phyloP scores from a whole-genome alignment of 352 stramenopile genomes.

The Globisporangium cystogenes region DNA sequence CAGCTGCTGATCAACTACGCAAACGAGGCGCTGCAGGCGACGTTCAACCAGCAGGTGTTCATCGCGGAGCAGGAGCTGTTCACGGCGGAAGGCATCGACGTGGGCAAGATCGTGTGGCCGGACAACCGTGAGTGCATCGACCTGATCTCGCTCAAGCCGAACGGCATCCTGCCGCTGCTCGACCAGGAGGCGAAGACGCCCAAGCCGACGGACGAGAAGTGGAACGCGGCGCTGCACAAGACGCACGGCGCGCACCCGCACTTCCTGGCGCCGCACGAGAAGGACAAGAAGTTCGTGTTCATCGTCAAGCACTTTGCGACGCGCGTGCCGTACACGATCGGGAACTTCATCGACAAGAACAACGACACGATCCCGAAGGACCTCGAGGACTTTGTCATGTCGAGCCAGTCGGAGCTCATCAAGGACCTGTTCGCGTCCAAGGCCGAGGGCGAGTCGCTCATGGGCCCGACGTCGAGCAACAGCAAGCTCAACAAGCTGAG shows the following conservation, averaged over 20 bases:
- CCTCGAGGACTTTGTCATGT: constrained; percentile 85
- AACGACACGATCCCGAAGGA: constrained; percentile 93
- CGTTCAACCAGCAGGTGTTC: constrained; percentile 90
- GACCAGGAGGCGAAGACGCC: constrained; percentile 79
- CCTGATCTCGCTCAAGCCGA: constrained; percentile 73
- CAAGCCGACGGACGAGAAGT: constrained; percentile 83
- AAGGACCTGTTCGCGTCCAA: constrained; percentile 77
- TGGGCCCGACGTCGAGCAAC: constrained; percentile 14
- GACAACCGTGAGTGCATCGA: constrained; percentile 87
- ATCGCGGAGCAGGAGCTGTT: constrained; percentile 85
- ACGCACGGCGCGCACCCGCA: constrained; percentile 62
- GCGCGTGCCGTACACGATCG: constrained; percentile 92
- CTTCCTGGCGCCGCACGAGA: constrained; percentile 76
- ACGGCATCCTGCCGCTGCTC: constrained; percentile 73
- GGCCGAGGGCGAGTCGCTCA: constrained; percentile 48
- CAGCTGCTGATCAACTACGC: constrained; percentile 90
- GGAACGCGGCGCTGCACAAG: constrained; percentile 79
- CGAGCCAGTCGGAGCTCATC: constrained; percentile 70
- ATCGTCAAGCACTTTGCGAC: constrained; percentile 96
- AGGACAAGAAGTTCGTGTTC: constrained; percentile 92
- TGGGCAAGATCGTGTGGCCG: constrained; percentile 77
- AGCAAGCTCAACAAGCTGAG: constrained; percentile 39
- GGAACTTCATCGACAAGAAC: constrained; percentile 97
- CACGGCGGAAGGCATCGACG: constrained; percentile 71
- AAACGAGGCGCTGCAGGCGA: constrained; percentile 85